Evolutionary conservation across 306 rosid species (phyloP), one percentile per base, ranked within the genome.

Genomic region (Delonix regia): DNA sequence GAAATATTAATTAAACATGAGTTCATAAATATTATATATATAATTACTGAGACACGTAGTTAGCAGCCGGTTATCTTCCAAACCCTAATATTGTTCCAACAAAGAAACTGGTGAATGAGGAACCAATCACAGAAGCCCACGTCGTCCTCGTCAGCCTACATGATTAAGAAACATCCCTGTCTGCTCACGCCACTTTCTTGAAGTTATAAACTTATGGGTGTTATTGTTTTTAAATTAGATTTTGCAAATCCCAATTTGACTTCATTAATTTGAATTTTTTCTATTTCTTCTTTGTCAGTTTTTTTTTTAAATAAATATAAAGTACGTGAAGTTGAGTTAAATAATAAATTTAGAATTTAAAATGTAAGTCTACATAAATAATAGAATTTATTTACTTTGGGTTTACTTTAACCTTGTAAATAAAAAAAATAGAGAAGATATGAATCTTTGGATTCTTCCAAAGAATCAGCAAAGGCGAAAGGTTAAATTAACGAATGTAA

Each of bases 51-150:
- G 74, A 76, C 77, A 62, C 38, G 78, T 53, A 55, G 42, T 27
- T 22, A 55, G 62, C 52, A 25, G 75, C 21, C 34, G 36, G 77
- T 81, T 74, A 78, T 74, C 78, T 39, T 74, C 71, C 78, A 63
- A 48, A 38, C 39, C 19, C 34, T 6, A 36, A 14, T 12, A 4
- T 25, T 27, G 16, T 48, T 25, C 78, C 18, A 14, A 28, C 34
- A 83, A 69, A 61, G 48, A 34, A 28, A 52, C 28, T 14, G 49
- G 21, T 60, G 4, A 2, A 19, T 72, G 18, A 69, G 33, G 66
- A 71, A 41, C 82, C 82, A 83, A 68, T 69, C 16, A 19, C 60
- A 56, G 6, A 60, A 33, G 1, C 12, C 78, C 89, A 87, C 79
- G 82, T 44, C 71, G 5, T 28, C 75, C 47, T 64, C n/a, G 30